A percentile compares a stretch with the other conserved stretches of the same genome.
phyloP scores from a whole-genome alignment of 2,329 filamentous ascomycete species.

The Penicillium psychrosexuale region DNA sequence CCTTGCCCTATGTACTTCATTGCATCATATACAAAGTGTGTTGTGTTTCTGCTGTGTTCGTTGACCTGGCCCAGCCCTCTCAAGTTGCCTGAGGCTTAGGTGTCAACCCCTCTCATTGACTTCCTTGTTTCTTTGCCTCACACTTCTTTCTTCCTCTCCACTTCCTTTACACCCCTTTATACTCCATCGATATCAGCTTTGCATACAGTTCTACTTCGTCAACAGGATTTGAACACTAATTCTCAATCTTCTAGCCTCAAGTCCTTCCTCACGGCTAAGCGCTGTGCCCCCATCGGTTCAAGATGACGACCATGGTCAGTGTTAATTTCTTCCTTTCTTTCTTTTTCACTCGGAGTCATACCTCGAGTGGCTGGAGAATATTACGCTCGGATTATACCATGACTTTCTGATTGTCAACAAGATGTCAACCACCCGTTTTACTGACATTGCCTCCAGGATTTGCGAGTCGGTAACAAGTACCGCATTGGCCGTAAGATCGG shows the following conservation, averaged over 20 bases:
- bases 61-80: slow-evolving; percentile 10
- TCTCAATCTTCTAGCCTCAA: slow-evolving; percentile 10
- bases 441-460: slow-evolving; percentile 65
- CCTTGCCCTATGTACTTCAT: neutral
- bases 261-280: slow-evolving; percentile 26
- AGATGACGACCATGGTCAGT: slow-evolving; percentile 42
- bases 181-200: slow-evolving; percentile 4
- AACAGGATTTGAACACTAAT: slow-evolving; percentile 4
- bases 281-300: slow-evolving; percentile 30
- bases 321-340: neutral
- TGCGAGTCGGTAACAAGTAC: slow-evolving; percentile 99
- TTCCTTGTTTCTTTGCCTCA: slow-evolving; percentile 10
- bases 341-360: neutral
- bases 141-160: slow-evolving; percentile 7
- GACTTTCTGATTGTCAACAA: neutral
- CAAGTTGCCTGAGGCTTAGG: slow-evolving; percentile 19
- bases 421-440: neutral
- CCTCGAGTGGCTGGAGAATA: neutral
- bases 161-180: slow-evolving; percentile 5
- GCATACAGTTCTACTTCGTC: neutral
- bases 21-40: neutral
- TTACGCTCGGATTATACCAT: neutral
- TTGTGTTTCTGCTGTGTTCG: neutral
- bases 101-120: slow-evolving; percentile 12
- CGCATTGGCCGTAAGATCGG: slow-evolving; percentile 99